These are phyloP conservation scores for Paracorniculantispora psalliotae DNA, from an alignment of 2,329 filamentous ascomycete species.

Conservation along the genomic window DNA sequence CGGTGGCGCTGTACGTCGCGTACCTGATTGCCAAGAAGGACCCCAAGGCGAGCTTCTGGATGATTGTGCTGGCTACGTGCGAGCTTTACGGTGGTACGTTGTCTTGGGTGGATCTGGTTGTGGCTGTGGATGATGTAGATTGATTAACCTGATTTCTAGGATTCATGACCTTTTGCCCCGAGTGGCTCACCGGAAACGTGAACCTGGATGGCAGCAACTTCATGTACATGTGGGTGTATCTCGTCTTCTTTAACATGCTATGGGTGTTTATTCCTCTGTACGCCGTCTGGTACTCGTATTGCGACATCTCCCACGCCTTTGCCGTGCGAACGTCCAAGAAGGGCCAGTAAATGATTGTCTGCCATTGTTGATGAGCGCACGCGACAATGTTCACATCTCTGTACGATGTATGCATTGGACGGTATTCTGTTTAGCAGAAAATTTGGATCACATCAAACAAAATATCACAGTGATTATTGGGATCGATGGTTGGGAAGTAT, in stretches of 20 bases:
- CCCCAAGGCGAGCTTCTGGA: conserved; percentile 53
- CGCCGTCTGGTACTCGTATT: conserved; percentile 49
- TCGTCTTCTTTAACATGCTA: conserved; percentile 64
- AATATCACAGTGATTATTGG: not conserved
- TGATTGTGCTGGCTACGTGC: conserved; percentile 60
- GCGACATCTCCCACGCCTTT: conserved; percentile 53
- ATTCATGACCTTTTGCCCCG: conserved; percentile 67
- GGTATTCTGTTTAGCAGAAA: no score
- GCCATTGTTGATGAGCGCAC: not conserved
- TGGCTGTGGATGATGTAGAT: not conserved
- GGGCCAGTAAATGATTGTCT: conserved; percentile 18
- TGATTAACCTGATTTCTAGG: conserved; percentile 32
- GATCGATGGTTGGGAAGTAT: not conserved
- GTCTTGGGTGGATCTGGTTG: no score
- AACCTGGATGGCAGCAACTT: conserved; percentile 63
- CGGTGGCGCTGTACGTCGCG: conserved; percentile 55
- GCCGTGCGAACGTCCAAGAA: conserved; percentile 27
- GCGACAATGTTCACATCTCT: no score
- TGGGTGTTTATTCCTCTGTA: conserved; percentile 63
- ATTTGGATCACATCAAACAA: not conserved
- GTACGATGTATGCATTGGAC: no score
- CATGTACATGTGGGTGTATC: conserved; percentile 64
- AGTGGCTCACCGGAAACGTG: conserved; percentile 59
- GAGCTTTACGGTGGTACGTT: conserved; percentile 60
- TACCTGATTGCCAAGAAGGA: conserved; percentile 54